These are phyloP conservation scores for Talaromyces thailandensis DNA, from an alignment of 495 filamentous ascomycete species.

Conservation along the genomic window DNA sequence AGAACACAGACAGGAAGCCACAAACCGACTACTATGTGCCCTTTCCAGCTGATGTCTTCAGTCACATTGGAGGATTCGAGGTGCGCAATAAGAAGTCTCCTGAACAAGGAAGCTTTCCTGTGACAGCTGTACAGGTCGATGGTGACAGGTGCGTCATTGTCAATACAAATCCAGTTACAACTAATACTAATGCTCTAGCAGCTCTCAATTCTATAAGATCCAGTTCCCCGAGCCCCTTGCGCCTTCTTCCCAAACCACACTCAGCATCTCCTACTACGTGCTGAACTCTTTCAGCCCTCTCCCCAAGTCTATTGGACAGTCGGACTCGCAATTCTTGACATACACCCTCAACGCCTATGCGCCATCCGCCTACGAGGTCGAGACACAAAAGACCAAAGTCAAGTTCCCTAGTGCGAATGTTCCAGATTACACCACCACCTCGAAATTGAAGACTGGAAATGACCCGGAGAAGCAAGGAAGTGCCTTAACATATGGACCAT, in stretches of 20 bases:
- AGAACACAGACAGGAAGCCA: slow-evolving; percentile 69
- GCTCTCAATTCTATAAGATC: slow-evolving; percentile 78
- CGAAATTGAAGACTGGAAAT: slow-evolving; percentile 48
- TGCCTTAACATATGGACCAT: slow-evolving; percentile 89
- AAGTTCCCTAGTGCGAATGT: slow-evolving; percentile 74
- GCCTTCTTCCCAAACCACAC: slow-evolving; percentile 67
- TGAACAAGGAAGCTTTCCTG: slow-evolving; percentile 54
- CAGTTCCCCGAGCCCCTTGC: slow-evolving; percentile 64
- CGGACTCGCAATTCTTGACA: slow-evolving; percentile 75
- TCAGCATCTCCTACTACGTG: slow-evolving; percentile 76
- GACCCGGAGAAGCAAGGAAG: slow-evolving; percentile 78
- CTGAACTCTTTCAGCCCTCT: slow-evolving; percentile 68
- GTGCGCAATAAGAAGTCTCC: slow-evolving; percentile 81
- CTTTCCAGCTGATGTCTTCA: slow-evolving; percentile 65
- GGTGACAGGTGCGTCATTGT: slow-evolving; percentile 17
- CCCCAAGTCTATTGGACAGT: slow-evolving; percentile 70
- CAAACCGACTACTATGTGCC: slow-evolving; percentile 86
- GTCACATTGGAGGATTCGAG: slow-evolving; percentile 74
- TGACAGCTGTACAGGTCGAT: slow-evolving; percentile 44
- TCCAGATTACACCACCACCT: slow-evolving; percentile 73
- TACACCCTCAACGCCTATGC: slow-evolving; percentile 77
- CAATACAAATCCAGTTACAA: not conserved
- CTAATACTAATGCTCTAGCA: slow-evolving; percentile 20
- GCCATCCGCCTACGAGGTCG: slow-evolving; percentile 70
- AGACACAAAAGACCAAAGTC: slow-evolving; percentile 93